Percentiles rank a stretch among this genome's conserved stretches.
These are phyloP conservation scores for Cyberlindnera americana DNA, from an alignment of 805 yeast genomes.

Conservation along the genomic window DNA sequence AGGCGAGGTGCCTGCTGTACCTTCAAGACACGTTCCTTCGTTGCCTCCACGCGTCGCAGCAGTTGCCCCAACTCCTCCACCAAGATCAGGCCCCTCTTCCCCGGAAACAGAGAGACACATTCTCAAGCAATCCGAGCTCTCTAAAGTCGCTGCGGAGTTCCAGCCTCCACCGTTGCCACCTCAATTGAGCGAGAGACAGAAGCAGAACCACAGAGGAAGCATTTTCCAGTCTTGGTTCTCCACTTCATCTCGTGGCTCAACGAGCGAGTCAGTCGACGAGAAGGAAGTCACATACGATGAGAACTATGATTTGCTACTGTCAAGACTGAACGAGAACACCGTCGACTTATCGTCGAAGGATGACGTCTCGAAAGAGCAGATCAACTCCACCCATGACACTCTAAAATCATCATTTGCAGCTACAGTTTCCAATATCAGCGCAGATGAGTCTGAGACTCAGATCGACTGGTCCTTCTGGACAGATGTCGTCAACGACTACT, in stretches of 20 bases:
- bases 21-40: conserved; percentile 32
- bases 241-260: conserved; percentile 11
- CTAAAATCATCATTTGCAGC: conserved; percentile 32
- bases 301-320: conserved; percentile 56
- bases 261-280: conserved; percentile 16
- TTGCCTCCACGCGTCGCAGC: background rate
- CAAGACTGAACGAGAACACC: conserved; percentile 55
- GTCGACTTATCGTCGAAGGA: conserved; percentile 48
- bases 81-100: conserved; percentile 3
- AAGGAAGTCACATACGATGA: conserved; percentile 29
- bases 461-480: conserved; percentile 91
- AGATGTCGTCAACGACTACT: conserved; percentile 70
- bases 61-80: conserved; percentile 1
- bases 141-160: conserved; percentile 28
- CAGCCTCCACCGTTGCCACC: conserved; percentile 29
- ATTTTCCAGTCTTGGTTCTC: conserved; percentile 25
- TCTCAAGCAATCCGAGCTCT: conserved; percentile 3
- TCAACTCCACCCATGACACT: conserved; percentile 43
- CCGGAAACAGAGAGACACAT: conserved; percentile 6
- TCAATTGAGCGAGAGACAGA: conserved; percentile 23
- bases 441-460: conserved; percentile 30
- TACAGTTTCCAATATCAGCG: conserved; percentile 9
- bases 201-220: conserved; percentile 22
- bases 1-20: conserved; percentile 31
- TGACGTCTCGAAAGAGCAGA: conserved; percentile 47